Evolutionary conservation across 805 yeast genomes (phyloP).

Genomic region (Yarrowia sp.): DNA sequence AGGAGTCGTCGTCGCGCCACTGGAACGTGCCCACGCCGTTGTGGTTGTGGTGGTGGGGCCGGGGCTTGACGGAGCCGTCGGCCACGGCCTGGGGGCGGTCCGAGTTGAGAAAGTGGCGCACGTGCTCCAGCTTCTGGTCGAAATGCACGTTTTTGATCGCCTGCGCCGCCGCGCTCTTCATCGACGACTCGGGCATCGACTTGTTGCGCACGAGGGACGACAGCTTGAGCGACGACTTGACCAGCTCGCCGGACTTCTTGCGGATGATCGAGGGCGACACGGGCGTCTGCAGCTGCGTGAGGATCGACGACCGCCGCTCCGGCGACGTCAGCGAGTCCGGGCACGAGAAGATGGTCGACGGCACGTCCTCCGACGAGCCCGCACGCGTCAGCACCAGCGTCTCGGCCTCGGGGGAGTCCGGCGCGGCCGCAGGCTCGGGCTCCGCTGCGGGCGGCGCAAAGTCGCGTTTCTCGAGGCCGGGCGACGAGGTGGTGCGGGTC

Average conservation of each 20-base stretch:
- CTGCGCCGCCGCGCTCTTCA: conserved; percentile 35
- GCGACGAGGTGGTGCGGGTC: conserved; percentile 20
- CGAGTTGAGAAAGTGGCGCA: conserved; percentile 65
- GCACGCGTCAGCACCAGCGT: neutral
- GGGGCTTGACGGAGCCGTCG: conserved; percentile 60
- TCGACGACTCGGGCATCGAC: conserved; percentile 40
- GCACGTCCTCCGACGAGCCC: conserved; percentile 24
- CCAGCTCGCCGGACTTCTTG: conserved; percentile 85
- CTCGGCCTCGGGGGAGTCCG: neutral
- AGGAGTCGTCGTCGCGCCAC: conserved; percentile 34
- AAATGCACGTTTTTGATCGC: conserved; percentile 78
- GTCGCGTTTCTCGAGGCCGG: conserved; percentile 12
- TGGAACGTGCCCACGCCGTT: conserved; percentile 36
- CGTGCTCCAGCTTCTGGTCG: conserved; percentile 56
- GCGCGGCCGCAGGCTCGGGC: neutral
- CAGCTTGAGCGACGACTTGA: conserved; percentile 65
- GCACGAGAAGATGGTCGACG: conserved; percentile 15
- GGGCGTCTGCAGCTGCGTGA: conserved; percentile 22
- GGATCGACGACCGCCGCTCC: conserved; percentile 20
- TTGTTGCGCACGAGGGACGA: conserved; percentile 40
- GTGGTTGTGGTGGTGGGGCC: conserved; percentile 37
- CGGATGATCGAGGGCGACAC: conserved; percentile 51
- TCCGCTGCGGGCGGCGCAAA: neutral
- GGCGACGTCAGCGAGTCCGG: conserved; percentile 14
- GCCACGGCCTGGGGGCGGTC: conserved; percentile 79